A percentile compares a stretch with the other conserved stretches of the same genome.
phyloP scores from a whole-genome alignment of 1,284 basidiomycete genomes.

The Grifola frondosa region DNA sequence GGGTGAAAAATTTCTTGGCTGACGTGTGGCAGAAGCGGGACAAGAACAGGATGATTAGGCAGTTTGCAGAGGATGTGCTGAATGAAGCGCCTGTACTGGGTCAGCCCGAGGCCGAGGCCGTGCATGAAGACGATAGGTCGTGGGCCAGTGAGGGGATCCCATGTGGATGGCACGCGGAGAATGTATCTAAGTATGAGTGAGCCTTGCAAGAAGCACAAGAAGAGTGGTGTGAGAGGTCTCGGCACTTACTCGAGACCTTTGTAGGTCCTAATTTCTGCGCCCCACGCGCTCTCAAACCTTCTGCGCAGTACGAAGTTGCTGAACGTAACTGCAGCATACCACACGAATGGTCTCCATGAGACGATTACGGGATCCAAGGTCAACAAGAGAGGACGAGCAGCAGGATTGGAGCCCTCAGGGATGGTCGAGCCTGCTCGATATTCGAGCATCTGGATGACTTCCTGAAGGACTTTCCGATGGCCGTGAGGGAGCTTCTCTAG shows the following conservation, averaged over 20 bases:
- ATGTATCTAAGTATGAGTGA: conserved; percentile 55
- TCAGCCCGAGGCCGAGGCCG: conserved; percentile 80
- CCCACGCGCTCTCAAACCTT: conserved; percentile 46
- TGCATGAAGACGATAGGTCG: conserved; percentile 84
- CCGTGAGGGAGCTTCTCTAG: conserved; percentile 45
- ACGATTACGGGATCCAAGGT: conserved; percentile 80
- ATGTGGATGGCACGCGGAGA: conserved; percentile 64
- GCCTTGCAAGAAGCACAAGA: not conserved
- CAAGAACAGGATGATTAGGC: conserved; percentile 71
- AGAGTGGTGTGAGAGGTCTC: not conserved
- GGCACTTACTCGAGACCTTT: conserved; percentile 62
- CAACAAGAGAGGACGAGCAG: conserved; percentile 63
- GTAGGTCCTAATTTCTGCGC: conserved; percentile 48
- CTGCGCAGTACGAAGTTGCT: conserved; percentile 52
- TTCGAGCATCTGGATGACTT: conserved; percentile 64
- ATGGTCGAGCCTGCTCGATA: conserved; percentile 71
- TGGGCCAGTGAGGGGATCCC: conserved; percentile 54
- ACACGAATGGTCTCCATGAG: conserved; percentile 66
- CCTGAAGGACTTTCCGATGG: conserved; percentile 52
- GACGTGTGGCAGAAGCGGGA: conserved; percentile 83
- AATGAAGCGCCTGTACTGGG: conserved; percentile 61
- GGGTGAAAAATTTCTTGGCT: conserved; percentile 83
- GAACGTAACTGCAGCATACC: conserved; percentile 63
- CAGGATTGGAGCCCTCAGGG: conserved; percentile 59
- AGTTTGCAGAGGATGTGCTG: conserved; percentile 50